Conservation (phyloP, 2,329 filamentous ascomycete species). For the Pseudofabraea citricarpa region DNA sequence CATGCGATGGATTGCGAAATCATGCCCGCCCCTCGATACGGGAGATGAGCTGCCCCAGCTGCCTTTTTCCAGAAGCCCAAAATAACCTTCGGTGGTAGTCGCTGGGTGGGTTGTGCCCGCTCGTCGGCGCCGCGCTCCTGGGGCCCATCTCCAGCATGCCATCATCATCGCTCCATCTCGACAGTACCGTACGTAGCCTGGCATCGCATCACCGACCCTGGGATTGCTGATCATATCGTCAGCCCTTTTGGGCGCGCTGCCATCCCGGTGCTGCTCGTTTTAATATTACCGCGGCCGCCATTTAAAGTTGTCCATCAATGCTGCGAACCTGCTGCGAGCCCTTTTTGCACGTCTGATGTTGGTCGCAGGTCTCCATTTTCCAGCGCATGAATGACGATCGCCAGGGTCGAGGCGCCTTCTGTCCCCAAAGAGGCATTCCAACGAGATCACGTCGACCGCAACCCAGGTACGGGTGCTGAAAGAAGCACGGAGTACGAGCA, state of each 20-base stretch:
- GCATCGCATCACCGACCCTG: neutral
- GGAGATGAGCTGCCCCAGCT: no score
- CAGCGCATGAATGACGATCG: neutral
- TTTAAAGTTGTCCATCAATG: slow-evolving; percentile 2
- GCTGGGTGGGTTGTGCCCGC: no score
- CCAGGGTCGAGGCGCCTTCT: neutral
- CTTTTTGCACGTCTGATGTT: neutral
- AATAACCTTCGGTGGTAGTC: no score
- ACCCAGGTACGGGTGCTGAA: neutral
- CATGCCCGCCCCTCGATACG: no score
- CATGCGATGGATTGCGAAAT: no score
- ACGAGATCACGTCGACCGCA: neutral
- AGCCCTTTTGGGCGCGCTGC: neutral
- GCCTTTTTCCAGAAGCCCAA: no score
- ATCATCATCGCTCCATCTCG: no score
- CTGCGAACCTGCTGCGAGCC: no score
- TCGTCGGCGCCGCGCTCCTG: no score
- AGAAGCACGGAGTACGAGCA: no score
- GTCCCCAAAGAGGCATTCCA: neutral
- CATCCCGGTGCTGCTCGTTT: slow-evolving; percentile 2
- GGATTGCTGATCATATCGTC: neutral
- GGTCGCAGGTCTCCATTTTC: neutral
- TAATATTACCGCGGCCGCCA: neutral
- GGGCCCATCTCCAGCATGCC: no score
- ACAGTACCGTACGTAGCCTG: no score